phyloP scores from a whole-genome alignment of 2,329 filamentous ascomycete species.

The Teratosphaeria nubilosa region DNA sequence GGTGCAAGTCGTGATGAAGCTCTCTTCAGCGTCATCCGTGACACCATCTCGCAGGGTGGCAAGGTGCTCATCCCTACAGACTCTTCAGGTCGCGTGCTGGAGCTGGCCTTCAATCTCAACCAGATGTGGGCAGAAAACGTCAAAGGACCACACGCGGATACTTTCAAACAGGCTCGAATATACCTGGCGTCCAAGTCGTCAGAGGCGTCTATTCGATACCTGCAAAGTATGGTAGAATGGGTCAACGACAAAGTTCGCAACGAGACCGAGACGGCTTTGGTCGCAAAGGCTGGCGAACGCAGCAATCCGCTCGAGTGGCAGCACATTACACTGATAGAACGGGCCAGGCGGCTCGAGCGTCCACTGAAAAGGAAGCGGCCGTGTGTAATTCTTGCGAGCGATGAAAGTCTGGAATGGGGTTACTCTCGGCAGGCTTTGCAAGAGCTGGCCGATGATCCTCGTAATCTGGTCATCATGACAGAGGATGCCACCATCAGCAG shows the following conservation, averaged over 20 bases:
- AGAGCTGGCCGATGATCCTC: constrained; percentile 61
- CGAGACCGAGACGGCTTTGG: constrained; percentile 46
- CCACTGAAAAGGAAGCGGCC: constrained; percentile 47
- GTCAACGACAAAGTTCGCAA: constrained; percentile 94
- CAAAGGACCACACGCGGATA: constrained; percentile 27
- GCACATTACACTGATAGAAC: constrained; percentile 72
- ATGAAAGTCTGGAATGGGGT: constrained; percentile 86
- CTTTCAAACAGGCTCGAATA: constrained; percentile 46
- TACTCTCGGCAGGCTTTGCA: constrained; percentile 76
- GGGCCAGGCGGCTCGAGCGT: constrained; percentile 67
- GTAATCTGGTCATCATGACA: constrained; percentile 69
- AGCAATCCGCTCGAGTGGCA: constrained; percentile 83
- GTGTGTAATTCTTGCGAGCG: constrained; percentile 80
- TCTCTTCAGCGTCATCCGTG: constrained; percentile 69
- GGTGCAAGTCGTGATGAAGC: constrained; percentile 76
- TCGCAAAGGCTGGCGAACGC: constrained; percentile 21
- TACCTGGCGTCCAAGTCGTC: constrained; percentile 82
- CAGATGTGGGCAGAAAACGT: constrained; percentile 66
- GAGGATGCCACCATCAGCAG: constrained; percentile 18
- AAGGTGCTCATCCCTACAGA: constrained; percentile 91
- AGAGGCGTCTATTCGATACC: constrained; percentile 79
- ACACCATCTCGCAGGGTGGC: constrained; percentile 70
- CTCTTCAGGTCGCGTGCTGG: constrained; percentile 86
- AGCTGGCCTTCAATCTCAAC: constrained; percentile 84
- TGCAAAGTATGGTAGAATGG: constrained; percentile 95